Evolutionary conservation across 2,329 filamentous ascomycete genomes (phyloP).

Genomic region (Penicillium brasilianum): DNA sequence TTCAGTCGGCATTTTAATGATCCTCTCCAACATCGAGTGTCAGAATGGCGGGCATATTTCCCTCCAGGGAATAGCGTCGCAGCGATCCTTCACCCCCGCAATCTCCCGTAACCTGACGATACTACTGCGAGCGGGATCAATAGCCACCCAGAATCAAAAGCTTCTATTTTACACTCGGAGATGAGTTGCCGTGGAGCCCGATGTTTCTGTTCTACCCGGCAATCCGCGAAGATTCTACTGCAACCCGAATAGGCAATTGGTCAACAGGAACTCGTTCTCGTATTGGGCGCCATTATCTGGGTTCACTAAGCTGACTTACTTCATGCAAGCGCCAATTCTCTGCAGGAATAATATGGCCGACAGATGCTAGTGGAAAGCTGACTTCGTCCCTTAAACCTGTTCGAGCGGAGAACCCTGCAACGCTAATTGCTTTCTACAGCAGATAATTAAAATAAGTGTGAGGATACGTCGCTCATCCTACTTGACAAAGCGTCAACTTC

Average conservation of each 20-base stretch:
- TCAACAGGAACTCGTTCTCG: background rate
- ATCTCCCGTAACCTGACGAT: slow-evolving; percentile 18
- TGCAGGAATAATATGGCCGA: background rate
- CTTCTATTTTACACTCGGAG: background rate
- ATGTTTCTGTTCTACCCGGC: background rate
- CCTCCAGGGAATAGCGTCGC: slow-evolving; percentile 4
- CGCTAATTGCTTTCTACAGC: background rate
- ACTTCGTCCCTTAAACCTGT: background rate
- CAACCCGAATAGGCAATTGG: background rate
- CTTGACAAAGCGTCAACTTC: background rate
- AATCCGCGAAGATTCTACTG: background rate
- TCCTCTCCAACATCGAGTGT: background rate
- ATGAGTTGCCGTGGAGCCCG: background rate
- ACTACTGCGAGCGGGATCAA: slow-evolving; percentile 5
- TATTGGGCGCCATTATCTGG: background rate
- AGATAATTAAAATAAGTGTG: background rate
- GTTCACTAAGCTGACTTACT: background rate
- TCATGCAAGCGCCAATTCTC: background rate
- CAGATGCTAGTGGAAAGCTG: background rate
- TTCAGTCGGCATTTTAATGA: background rate
- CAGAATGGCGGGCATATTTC: background rate
- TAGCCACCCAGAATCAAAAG: background rate
- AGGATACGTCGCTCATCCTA: background rate
- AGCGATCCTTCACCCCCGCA: slow-evolving; percentile 5
- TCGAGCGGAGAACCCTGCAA: background rate